Percentiles rank a stretch among this genome's conserved stretches.
Conservation (phyloP, 73 alveolate genomes). For the Tetrahymena malaccensis region DNA sequence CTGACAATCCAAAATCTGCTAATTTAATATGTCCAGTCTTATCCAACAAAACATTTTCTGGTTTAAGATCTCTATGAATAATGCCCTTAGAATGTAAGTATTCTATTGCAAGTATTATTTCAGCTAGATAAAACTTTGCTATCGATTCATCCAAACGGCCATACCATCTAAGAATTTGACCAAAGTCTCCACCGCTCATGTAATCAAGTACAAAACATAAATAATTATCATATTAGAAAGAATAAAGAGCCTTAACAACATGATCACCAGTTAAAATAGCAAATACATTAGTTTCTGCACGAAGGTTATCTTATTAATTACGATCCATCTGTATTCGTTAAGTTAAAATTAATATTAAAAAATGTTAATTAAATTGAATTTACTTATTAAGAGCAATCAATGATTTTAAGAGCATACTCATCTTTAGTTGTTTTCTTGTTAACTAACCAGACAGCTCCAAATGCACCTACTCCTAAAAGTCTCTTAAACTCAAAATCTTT, state of each 20-base stretch:
- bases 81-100: slow-evolving; percentile 53
- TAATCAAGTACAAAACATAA: slow-evolving; percentile 31
- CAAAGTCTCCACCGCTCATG: slow-evolving; percentile 40
- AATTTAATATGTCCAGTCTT: slow-evolving; percentile 57
- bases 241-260: slow-evolving; percentile 36
- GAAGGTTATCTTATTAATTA: slow-evolving; percentile 1
- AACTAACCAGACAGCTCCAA: slow-evolving; percentile 45
- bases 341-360: not conserved
- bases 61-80: slow-evolving; percentile 63
- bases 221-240: slow-evolving; percentile 18
- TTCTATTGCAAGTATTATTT: slow-evolving; percentile 50
- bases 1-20: slow-evolving; percentile 68
- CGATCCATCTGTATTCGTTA: not conserved
- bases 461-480: slow-evolving; percentile 35
- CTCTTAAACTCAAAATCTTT: slow-evolving; percentile 23
- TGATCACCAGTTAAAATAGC: slow-evolving; percentile 31
- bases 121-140: slow-evolving; percentile 58
- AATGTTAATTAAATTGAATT: not conserved
- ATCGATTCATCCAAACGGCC: slow-evolving; percentile 48
- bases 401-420: slow-evolving; percentile 26
- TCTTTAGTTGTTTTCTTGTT: slow-evolving; percentile 31
- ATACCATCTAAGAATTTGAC: slow-evolving; percentile 22
- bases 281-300: slow-evolving; percentile 41
- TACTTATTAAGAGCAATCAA: slow-evolving; percentile 22
- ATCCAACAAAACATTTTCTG: slow-evolving; percentile 59